Percentiles rank a stretch among this genome's conserved stretches.
Evolutionary conservation across 805 yeast species (phyloP).

Genomic region (Metschnikowia henanensis): DNA sequence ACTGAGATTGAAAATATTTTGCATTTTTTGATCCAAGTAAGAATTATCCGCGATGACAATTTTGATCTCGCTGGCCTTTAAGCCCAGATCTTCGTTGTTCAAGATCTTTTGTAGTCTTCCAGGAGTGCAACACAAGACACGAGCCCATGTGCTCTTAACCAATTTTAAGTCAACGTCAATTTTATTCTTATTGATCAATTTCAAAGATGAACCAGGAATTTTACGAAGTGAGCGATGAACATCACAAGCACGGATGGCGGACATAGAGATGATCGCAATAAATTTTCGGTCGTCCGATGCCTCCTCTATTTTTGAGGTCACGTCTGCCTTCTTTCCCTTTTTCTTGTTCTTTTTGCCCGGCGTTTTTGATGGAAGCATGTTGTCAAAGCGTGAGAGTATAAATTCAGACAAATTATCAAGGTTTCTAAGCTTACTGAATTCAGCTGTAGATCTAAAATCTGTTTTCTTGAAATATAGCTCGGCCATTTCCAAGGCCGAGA

Average conservation of each 20-base stretch:
- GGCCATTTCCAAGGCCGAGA: slow-evolving; percentile 72
- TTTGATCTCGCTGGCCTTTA: slow-evolving; percentile 45
- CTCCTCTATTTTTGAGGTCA: slow-evolving; percentile 16
- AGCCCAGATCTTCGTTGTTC: slow-evolving; percentile 40
- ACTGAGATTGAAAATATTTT: slow-evolving; percentile 57
- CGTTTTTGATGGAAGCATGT: slow-evolving; percentile 40
- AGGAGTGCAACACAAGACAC: slow-evolving; percentile 64
- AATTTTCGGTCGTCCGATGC: slow-evolving; percentile 38
- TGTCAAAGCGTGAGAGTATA: slow-evolving; percentile 49
- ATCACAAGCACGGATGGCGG: slow-evolving; percentile 88
- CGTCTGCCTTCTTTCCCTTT: slow-evolving; percentile 28
- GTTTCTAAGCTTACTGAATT: slow-evolving; percentile 49
- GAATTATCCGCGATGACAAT: slow-evolving; percentile 61
- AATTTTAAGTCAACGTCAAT: slow-evolving; percentile 58
- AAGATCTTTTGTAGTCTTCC: slow-evolving; percentile 54
- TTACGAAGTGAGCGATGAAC: slow-evolving; percentile 61
- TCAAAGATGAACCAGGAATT: slow-evolving; percentile 55
- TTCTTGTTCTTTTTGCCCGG: slow-evolving; percentile 29
- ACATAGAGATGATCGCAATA: slow-evolving; percentile 60
- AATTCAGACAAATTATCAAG: slow-evolving; percentile 58
- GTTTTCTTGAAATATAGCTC: slow-evolving; percentile 60
- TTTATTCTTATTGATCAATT: slow-evolving; percentile 74
- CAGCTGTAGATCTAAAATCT: slow-evolving; percentile 62
- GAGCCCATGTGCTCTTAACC: slow-evolving; percentile 43
- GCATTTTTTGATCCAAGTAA: slow-evolving; percentile 59